Percentiles rank a stretch among this genome's conserved stretches.
These are phyloP conservation scores for Deuterostichococcus epilithicus DNA, from an alignment of 139 green algal species.

Conservation along the genomic window DNA sequence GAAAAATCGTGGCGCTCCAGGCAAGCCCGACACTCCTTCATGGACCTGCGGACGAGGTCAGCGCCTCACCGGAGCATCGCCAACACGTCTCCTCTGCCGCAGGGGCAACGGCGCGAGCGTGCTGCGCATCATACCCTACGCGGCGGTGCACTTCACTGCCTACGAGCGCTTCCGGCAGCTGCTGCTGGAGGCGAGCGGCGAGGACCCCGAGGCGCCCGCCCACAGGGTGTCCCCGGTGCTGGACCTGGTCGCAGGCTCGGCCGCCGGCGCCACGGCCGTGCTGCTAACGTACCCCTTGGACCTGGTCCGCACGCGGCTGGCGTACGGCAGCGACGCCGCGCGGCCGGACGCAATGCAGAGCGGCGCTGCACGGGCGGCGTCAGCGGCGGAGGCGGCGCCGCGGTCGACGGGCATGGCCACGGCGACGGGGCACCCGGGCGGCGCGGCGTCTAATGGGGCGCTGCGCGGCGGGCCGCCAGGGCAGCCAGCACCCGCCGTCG, in stretches of 20 bases:
- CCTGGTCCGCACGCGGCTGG: slow-evolving; percentile 79
- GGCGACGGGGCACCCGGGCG: too few relatives aligned
- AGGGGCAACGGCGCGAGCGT: slow-evolving; percentile 85
- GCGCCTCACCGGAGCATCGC: too few relatives aligned
- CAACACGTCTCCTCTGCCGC: too few relatives aligned
- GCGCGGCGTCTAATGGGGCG: too few relatives aligned
- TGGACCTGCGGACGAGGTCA: too few relatives aligned
- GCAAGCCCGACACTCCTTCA: too few relatives aligned
- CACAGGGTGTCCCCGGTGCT: slow-evolving; percentile 37
- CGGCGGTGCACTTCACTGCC: slow-evolving; percentile 81
- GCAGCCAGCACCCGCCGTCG: background rate
- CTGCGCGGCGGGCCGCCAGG: too few relatives aligned
- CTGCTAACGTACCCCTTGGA: slow-evolving; percentile 88
- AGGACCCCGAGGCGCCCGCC: background rate
- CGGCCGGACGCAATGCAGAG: slow-evolving; percentile 18
- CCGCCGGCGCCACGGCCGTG: slow-evolving; percentile 79
- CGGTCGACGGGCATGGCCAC: too few relatives aligned
- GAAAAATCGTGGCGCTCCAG: too few relatives aligned
- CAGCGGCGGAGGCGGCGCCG: background rate
- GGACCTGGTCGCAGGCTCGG: slow-evolving; percentile 74
- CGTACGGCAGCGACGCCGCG: slow-evolving; percentile 45
- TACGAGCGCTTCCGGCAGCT: slow-evolving; percentile 80
- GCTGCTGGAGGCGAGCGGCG: slow-evolving; percentile 29
- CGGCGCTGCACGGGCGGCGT: background rate
- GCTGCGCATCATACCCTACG: slow-evolving; percentile 86